Conservation (phyloP, 805 yeast species). For the Schwanniomyces polymorphus region DNA sequence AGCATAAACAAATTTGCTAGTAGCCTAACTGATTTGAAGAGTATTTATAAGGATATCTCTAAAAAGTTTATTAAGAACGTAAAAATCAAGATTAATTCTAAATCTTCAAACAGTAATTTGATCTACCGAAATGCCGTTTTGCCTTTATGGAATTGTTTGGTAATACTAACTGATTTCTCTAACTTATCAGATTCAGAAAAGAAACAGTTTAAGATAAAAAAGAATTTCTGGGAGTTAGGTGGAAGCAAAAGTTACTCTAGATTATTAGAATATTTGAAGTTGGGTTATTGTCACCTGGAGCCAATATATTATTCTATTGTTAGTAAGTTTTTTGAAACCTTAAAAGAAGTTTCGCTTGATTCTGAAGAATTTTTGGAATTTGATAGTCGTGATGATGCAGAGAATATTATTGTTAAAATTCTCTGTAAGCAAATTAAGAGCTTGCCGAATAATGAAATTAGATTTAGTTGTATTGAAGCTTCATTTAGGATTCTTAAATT, state of each 20-base stretch:
- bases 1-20: constrained; percentile 14
- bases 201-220: constrained; percentile 29
- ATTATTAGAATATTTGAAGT: constrained; percentile 44
- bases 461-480: constrained; percentile 19
- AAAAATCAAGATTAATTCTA: constrained; percentile 27
- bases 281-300: constrained; percentile 56
- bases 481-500: constrained; percentile 10
- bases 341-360: constrained; percentile 9
- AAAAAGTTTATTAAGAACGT: constrained; percentile 46
- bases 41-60: constrained; percentile 39
- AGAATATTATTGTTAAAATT: constrained; percentile 13
- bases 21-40: constrained; percentile 15
- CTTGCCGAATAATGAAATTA: constrained; percentile 14
- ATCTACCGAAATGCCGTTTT: constrained; percentile 48
- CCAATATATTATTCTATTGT: constrained; percentile 46
- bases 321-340: constrained; percentile 18
- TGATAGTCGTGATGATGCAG: constrained; percentile 16
- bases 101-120: constrained; percentile 31
- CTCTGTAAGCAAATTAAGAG: constrained; percentile 16
- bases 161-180: constrained; percentile 33
- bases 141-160: constrained; percentile 49
- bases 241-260: constrained; percentile 44
- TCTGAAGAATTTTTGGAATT: constrained; percentile 20
- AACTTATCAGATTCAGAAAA: not conserved
- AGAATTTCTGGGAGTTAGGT: constrained; percentile 52